Evolutionary conservation across 441 rosid genomes (phyloP).

Genomic region (Erysimum pusillum): DNA sequence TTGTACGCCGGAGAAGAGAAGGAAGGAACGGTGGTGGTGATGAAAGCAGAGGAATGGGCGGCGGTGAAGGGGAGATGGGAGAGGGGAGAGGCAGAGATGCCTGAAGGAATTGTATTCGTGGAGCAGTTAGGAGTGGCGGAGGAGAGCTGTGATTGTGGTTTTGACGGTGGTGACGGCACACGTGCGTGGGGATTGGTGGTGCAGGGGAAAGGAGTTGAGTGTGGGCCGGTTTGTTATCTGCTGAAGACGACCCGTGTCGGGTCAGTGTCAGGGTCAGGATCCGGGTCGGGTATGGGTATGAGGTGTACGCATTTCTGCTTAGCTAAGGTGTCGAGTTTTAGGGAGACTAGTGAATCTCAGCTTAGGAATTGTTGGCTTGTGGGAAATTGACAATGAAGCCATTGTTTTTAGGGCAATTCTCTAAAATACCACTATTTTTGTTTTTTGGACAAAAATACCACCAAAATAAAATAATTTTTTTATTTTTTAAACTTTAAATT

Average conservation of each 20-base stretch:
- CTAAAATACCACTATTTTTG: no score
- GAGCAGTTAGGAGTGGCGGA: slow-evolving; percentile 53
- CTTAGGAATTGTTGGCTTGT: slow-evolving; percentile 65
- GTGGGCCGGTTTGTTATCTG: slow-evolving; percentile 70
- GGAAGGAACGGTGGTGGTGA: slow-evolving; percentile 62
- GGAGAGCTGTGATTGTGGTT: slow-evolving; percentile 39
- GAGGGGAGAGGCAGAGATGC: slow-evolving; percentile 54
- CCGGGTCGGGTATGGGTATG: slow-evolving; percentile 50
- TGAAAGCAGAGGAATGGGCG: slow-evolving; percentile 65
- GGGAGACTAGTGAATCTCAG: slow-evolving; percentile 57
- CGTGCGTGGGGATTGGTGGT: slow-evolving; percentile 81
- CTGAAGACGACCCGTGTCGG: slow-evolving; percentile 69
- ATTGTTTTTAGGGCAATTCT: no score
- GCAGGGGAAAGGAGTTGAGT: slow-evolving; percentile 63
- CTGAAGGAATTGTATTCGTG: slow-evolving; percentile 73
- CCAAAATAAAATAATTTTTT: no score
- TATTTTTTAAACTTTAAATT: no score
- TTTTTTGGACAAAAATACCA: no score
- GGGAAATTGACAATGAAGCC: slow-evolving; percentile 26
- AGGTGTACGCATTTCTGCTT: slow-evolving; percentile 67
- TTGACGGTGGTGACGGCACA: slow-evolving; percentile 44
- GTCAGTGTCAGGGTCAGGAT: slow-evolving; percentile 44
- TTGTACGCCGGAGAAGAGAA: slow-evolving; percentile 48
- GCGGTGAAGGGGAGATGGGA: slow-evolving; percentile 56
- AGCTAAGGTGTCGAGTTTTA: slow-evolving; percentile 64